These are phyloP conservation scores for Elsinoe ampelina DNA, from an alignment of 2,329 filamentous ascomycete species.

Conservation along the genomic window DNA sequence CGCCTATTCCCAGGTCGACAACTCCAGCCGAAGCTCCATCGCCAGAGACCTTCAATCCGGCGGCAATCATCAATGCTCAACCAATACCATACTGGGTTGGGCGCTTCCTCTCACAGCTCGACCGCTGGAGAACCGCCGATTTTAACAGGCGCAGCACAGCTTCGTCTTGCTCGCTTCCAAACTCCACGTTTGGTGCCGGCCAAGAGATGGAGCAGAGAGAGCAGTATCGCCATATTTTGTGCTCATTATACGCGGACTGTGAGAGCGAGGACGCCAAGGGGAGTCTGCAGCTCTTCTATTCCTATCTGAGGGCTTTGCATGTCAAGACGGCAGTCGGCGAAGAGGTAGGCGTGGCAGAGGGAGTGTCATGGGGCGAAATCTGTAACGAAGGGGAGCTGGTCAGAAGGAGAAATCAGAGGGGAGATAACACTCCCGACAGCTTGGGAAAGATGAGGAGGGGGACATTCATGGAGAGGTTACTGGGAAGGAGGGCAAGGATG, in stretches of 20 bases:
- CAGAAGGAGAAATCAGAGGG: constrained; percentile 2
- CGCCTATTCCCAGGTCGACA: background rate
- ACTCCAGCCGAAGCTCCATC: background rate
- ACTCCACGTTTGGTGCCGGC: background rate
- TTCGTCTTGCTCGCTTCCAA: constrained; percentile 33
- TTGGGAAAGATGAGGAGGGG: constrained; percentile 21
- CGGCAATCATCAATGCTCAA: constrained; percentile 21
- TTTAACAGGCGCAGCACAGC: constrained; percentile 35
- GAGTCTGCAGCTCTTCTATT: constrained; percentile 11
- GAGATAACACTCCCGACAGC: background rate
- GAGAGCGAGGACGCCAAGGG: background rate
- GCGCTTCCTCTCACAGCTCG: constrained; percentile 49
- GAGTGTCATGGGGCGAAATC: constrained; percentile 35
- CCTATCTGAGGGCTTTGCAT: background rate
- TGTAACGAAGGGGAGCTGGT: background rate
- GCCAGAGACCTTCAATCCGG: background rate
- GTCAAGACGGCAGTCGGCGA: constrained; percentile 12
- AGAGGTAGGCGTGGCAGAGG: constrained; percentile 37
- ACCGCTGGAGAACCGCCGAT: constrained; percentile 42
- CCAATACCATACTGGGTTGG: constrained; percentile 52
- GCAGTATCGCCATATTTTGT: background rate
- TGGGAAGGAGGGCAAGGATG: constrained; percentile 21
- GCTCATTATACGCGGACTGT: constrained; percentile 5
- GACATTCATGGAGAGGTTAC: constrained; percentile 28
- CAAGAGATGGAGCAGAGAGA: constrained; percentile 13